phyloP scores from a whole-genome alignment of 2,329 filamentous ascomycete species.

The Tolypocladium inflatum region DNA sequence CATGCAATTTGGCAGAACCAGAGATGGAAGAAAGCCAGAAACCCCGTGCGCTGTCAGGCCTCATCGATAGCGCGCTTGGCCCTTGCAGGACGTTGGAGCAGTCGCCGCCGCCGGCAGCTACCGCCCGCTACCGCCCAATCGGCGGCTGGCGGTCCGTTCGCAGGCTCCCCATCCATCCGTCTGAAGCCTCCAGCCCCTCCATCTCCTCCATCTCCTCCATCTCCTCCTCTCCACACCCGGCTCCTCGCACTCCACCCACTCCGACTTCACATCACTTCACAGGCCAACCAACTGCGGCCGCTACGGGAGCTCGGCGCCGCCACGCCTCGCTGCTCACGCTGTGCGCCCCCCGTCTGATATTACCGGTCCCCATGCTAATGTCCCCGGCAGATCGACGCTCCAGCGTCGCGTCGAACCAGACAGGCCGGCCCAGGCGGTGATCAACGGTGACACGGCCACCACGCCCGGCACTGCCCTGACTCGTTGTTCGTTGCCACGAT shows the following conservation, averaged over 20 bases:
- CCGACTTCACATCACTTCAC: neutral
- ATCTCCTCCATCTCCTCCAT: too few species aligned
- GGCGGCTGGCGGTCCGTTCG: neutral
- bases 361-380: neutral
- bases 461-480: neutral
- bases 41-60: neutral
- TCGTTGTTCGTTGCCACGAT: neutral
- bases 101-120: neutral
- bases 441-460: neutral
- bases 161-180: neutral
- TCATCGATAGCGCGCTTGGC: neutral
- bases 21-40: too few species aligned
- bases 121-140: neutral
- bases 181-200: too few species aligned
- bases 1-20: neutral
- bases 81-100: neutral
- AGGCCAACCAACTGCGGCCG: neutral
- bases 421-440: neutral
- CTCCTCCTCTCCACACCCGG: neutral
- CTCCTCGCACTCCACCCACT: neutral
- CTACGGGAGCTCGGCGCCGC: neutral
- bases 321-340: neutral
- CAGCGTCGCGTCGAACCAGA: neutral
- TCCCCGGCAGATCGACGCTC: neutral
- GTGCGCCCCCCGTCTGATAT: neutral